Conservation (phyloP, 768 basidiomycete species). For the Rossbeevera mucosa region DNA sequence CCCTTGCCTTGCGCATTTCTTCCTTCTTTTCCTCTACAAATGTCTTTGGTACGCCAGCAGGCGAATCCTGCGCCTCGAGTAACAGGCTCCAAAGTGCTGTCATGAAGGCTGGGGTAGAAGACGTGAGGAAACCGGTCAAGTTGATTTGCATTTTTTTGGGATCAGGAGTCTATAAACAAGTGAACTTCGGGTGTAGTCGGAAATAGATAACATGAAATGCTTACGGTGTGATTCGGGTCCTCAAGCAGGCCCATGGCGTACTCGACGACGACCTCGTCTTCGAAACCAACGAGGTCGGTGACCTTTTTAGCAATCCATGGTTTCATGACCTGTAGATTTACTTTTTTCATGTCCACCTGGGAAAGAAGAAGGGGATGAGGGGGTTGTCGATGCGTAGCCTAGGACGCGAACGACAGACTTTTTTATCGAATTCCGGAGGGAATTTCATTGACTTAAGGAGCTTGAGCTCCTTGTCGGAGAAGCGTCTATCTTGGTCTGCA, state of each 20-base stretch:
- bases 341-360: conserved; percentile 93
- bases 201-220: conserved; percentile 18
- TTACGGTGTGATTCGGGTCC: conserved; percentile 75
- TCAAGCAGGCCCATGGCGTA: conserved; percentile 95
- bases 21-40: conserved; percentile 91
- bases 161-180: conserved; percentile 65
- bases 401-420: conserved; percentile 41
- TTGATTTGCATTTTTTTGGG: conserved; percentile 95
- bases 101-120: conserved; percentile 87
- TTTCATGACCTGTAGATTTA: conserved; percentile 85
- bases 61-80: conserved; percentile 87
- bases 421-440: conserved; percentile 83
- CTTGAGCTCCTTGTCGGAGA: conserved; percentile 92
- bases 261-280: conserved; percentile 96
- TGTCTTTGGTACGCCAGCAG: conserved; percentile 84
- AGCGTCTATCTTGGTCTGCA: conserved; percentile 86
- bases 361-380: background rate
- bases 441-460: conserved; percentile 89
- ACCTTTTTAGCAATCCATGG: conserved; percentile 97
- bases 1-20: conserved; percentile 72
- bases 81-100: conserved; percentile 81
- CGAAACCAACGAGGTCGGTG: conserved; percentile 84
- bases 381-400: background rate
- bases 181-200: background rate
- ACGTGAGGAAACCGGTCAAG: conserved; percentile 87